These are phyloP conservation scores for Globisporangium radiosum DNA, from an alignment of 352 stramenopile genomes.

Conservation along the genomic window DNA sequence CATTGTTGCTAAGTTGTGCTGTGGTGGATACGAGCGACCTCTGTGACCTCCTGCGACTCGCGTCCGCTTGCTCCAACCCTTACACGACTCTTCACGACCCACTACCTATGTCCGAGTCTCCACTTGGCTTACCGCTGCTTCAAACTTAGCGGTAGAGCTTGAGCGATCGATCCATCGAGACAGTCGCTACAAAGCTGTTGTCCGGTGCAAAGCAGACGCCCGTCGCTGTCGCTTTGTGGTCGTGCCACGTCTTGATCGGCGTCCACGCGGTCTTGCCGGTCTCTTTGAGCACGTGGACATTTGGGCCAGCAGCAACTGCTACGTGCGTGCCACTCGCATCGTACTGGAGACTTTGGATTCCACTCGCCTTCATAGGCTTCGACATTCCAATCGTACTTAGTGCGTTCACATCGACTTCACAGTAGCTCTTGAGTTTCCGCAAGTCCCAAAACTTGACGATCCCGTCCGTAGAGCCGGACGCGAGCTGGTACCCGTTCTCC, in stretches of 20 bases:
- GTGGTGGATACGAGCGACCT: too few species aligned
- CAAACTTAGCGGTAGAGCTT: conserved; percentile 41
- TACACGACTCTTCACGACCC: too few species aligned
- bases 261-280: conserved; percentile 58
- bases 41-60: too few species aligned
- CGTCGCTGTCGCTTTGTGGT: conserved; percentile 67
- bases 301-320: conserved; percentile 36
- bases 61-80: too few species aligned
- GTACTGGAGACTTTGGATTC: conserved; percentile 54
- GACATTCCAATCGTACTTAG: neutral
- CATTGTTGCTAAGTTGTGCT: too few species aligned
- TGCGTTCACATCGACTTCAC: conserved; percentile 44
- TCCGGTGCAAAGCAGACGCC: conserved; percentile 50
- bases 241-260: conserved; percentile 47
- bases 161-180: conserved; percentile 71
- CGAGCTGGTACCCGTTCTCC: conserved; percentile 95
- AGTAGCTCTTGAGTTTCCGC: conserved; percentile 83
- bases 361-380: conserved; percentile 3
- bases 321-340: conserved; percentile 55
- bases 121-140: neutral
- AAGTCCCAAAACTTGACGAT: conserved; percentile 92
- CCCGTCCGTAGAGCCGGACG: conserved; percentile 70
- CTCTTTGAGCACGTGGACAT: conserved; percentile 53
- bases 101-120: too few species aligned
- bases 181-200: conserved; percentile 56